These are phyloP conservation scores for Escovopsis sp. DNA, from an alignment of 2,329 filamentous ascomycete species.

Conservation along the genomic window DNA sequence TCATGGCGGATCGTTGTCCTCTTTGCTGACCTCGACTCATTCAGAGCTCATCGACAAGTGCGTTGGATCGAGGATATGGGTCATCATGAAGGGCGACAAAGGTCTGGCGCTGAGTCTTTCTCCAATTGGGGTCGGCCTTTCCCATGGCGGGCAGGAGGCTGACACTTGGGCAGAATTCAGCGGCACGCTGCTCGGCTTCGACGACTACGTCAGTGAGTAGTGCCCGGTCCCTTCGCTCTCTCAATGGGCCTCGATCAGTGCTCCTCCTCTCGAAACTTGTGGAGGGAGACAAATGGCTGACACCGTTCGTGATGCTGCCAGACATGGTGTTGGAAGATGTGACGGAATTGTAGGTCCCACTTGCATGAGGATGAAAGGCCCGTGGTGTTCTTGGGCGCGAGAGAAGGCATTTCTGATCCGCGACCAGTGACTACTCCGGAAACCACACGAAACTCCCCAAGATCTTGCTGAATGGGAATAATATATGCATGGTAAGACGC, in stretches of 20 bases:
- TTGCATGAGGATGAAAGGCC: too few species aligned
- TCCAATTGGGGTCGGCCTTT: too few species aligned
- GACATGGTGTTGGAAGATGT: conserved; percentile 98
- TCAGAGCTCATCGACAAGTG: conserved; percentile 97
- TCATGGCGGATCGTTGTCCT: not conserved
- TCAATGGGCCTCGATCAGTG: too few species aligned
- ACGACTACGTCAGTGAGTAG: conserved; percentile 97
- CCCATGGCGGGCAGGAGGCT: too few species aligned
- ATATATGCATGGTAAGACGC: conserved; percentile 85
- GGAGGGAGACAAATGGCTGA: conserved; percentile 8
- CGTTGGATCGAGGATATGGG: conserved; percentile 94
- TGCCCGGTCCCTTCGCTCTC: too few species aligned
- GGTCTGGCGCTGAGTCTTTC: too few species aligned
- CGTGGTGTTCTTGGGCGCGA: too few species aligned
- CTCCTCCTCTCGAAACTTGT: not conserved
- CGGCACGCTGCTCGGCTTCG: conserved; percentile 85
- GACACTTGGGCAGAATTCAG: conserved; percentile 58
- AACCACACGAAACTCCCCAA: conserved; percentile 80
- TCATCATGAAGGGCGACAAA: conserved; percentile 98
- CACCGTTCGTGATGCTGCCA: conserved; percentile 25
- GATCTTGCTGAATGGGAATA: conserved; percentile 93
- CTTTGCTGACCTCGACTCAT: not conserved
- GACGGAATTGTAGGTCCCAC: conserved; percentile 65
- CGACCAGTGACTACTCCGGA: conserved; percentile 72
- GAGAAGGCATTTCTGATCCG: not conserved